Evolutionary conservation across 768 basidiomycete genomes (phyloP), one percentile per base, ranked within the genome.

Genomic region (Tulasnella sp.): DNA sequence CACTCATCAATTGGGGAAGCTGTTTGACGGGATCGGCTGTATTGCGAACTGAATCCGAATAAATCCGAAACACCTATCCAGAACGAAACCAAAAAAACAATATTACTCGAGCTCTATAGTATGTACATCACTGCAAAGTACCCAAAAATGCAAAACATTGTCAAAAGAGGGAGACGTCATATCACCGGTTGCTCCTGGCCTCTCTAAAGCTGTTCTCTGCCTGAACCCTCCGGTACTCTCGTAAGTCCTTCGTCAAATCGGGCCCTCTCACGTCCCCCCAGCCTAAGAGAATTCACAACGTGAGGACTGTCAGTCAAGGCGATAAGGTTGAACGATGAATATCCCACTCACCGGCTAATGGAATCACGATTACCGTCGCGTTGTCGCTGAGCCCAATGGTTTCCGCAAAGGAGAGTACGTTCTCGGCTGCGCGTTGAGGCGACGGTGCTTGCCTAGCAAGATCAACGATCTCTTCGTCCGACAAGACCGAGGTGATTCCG

Each of bases 381-480:
- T 99, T 99, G 82, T 99, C 97, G 78, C 93, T 91, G 39, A 92
- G 91, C 40, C 91, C 91, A 67, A 96, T 83, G 77, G 96, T 93
- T 83, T 98, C 92, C 0, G 94, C 91, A 81, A 94, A 98, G 29
- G 89, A 84, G 7, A 98, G 84, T 58, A 99, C 95, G 17, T 87
- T 86, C 38, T 91, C 86, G 3, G 97, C 96, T n/a, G 94, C 96
- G 38, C 84, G 83, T 80, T 89, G 90, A 0, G 97, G 97, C 79
- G 90, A 88, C 11, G 84, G 81, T 8, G 91, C 89, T 67, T 86
- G 86, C 71, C 96, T 87, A 7, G 91, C 91, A 64, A 99, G 89
- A 82, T 99, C 97, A 39, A 93, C 89, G 77, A 99, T 91, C 84
- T 99, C 97, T 78, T 93, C 92, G 82, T 99, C 96, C 0, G 96